Evolutionary conservation across 2,329 filamentous ascomycete species (phyloP).

Genomic region (Aschersonia sp.): DNA sequence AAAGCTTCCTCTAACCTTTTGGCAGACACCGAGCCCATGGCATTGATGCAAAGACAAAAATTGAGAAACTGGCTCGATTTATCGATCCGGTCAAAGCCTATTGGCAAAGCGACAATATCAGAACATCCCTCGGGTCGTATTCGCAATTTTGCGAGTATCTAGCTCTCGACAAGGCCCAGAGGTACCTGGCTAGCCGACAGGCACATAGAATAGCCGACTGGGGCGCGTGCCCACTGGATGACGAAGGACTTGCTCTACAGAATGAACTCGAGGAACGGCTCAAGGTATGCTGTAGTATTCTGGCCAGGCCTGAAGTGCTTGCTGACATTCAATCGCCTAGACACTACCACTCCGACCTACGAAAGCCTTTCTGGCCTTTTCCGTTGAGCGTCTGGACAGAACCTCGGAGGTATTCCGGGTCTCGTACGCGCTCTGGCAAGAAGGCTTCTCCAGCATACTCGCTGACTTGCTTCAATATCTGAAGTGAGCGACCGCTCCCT

Average conservation of each 20-base stretch:
- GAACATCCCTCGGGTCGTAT: slow-evolving; percentile 57
- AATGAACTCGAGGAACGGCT: slow-evolving; percentile 62
- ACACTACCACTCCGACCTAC: slow-evolving; percentile 70
- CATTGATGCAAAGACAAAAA: slow-evolving; percentile 55
- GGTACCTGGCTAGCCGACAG: slow-evolving; percentile 58
- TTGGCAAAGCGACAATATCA: slow-evolving; percentile 62
- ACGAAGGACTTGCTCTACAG: slow-evolving; percentile 66
- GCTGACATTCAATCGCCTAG: slow-evolving; percentile 15
- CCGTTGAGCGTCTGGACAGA: slow-evolving; percentile 76
- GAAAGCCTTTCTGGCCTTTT: slow-evolving; percentile 83
- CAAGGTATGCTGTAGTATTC: slow-evolving; percentile 29
- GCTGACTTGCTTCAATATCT: slow-evolving; percentile 74
- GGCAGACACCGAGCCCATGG: slow-evolving; percentile 63
- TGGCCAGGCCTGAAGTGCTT: not conserved
- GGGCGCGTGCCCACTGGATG: slow-evolving; percentile 62
- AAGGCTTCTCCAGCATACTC: slow-evolving; percentile 69
- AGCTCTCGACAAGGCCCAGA: slow-evolving; percentile 64
- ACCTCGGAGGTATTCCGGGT: slow-evolving; percentile 57
- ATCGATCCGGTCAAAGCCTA: slow-evolving; percentile 66
- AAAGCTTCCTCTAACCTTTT: not conserved
- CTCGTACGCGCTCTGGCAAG: slow-evolving; percentile 71
- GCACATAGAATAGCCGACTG: slow-evolving; percentile 72
- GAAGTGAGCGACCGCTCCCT: slow-evolving; percentile 30
- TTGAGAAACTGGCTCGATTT: slow-evolving; percentile 60
- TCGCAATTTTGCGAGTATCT: slow-evolving; percentile 66